phyloP scores from a whole-genome alignment of 2,329 filamentous ascomycete genomes.

The Sporothrix euskadiensis region DNA sequence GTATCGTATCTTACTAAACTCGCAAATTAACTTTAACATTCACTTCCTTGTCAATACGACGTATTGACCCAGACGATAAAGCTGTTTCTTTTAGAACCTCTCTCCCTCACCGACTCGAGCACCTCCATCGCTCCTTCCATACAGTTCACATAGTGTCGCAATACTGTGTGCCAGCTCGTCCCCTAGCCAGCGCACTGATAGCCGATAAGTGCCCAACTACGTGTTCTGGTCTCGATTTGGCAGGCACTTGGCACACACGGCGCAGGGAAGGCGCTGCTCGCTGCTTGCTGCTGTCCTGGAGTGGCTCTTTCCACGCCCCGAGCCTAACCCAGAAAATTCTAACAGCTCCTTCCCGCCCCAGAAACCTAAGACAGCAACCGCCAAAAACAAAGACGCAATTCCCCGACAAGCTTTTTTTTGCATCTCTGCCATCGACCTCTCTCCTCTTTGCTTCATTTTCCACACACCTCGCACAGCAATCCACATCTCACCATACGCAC shows the following conservation, averaged over 20 bases:
- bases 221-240: slow-evolving; percentile 11
- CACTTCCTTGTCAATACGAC: too few relatives aligned
- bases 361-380: slow-evolving; percentile 16
- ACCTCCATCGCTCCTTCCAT: too few relatives aligned
- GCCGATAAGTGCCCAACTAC: slow-evolving; percentile 21
- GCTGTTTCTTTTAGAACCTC: background rate
- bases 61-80: too few relatives aligned
- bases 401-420: slow-evolving; percentile 3
- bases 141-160: slow-evolving; percentile 7
- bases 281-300: background rate
- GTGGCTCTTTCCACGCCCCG: background rate
- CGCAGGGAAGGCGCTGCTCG: background rate
- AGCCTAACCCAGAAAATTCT: slow-evolving; percentile 16
- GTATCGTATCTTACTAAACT: background rate
- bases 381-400: slow-evolving; percentile 16
- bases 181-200: slow-evolving; percentile 19
- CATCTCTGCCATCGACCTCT: slow-evolving; percentile 3
- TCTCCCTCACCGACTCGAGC: background rate
- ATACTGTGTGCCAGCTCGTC: slow-evolving; percentile 17
- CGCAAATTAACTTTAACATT: background rate
- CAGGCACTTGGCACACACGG: slow-evolving; percentile 14
- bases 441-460: background rate
- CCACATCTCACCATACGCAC: slow-evolving; percentile 5
- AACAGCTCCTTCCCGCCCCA: slow-evolving; percentile 14
- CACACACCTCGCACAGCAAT: background rate